Evolutionary conservation across 1,284 basidiomycete species (phyloP).

Genomic region (Erythrobasidium hasegawianum): DNA sequence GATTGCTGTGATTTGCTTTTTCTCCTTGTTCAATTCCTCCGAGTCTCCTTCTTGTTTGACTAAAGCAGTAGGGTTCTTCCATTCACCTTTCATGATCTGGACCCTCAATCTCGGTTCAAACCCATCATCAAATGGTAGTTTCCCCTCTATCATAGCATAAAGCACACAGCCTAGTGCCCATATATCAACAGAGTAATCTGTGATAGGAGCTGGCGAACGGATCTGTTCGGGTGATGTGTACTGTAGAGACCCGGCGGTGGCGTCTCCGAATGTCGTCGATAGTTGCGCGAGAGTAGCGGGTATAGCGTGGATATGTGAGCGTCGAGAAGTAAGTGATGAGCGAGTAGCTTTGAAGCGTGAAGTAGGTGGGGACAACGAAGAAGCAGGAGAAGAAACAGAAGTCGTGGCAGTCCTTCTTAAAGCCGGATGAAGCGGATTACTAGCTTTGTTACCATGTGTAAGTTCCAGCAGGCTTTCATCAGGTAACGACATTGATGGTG

Average conservation of each 20-base stretch:
- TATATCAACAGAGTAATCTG: conserved; percentile 65
- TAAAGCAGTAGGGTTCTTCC: conserved; percentile 49
- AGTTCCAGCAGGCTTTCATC: background rate
- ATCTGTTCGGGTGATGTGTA: conserved; percentile 82
- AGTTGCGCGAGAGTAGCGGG: conserved; percentile 11
- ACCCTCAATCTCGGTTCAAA: conserved; percentile 85
- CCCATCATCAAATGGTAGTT: conserved; percentile 74
- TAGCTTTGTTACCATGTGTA: background rate
- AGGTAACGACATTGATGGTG: background rate
- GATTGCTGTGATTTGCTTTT: conserved; percentile 53
- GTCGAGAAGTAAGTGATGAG: conserved; percentile 5
- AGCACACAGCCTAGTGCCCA: conserved; percentile 89
- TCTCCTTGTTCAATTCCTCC: conserved; percentile 12
- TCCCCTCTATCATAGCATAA: conserved; percentile 72
- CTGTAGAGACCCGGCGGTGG: conserved; percentile 74
- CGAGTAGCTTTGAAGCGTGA: background rate
- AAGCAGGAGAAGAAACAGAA: background rate
- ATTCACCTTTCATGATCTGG: conserved; percentile 79
- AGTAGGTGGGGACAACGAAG: conserved; percentile 13
- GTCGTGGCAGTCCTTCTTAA: too few relatives aligned
- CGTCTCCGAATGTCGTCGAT: conserved; percentile 8
- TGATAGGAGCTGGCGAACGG: conserved; percentile 52
- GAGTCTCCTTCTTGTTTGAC: background rate
- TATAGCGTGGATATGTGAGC: conserved; percentile 13
- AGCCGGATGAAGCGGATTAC: too few relatives aligned